Evolutionary conservation across 192 early-diverging fungal genomes (phyloP), one percentile per base, ranked within the genome.

Genomic region (Coemansia erecta): DNA sequence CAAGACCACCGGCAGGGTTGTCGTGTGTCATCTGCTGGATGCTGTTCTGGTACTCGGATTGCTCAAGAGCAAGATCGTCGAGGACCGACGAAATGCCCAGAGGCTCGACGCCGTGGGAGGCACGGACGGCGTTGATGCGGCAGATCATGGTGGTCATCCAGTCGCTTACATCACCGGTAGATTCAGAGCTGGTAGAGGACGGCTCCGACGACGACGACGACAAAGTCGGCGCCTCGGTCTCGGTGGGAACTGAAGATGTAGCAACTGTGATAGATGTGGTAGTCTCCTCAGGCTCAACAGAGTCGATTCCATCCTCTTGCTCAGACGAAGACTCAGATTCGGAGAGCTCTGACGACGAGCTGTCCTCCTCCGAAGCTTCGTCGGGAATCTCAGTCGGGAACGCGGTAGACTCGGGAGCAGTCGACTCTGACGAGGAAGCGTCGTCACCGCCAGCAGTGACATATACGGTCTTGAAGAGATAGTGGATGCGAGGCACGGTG

Each of bases 1-100:
- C 76, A 9, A 81, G 47, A 9, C 62, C 44, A 8, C 82, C 82
- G 1, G 52, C 56, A 19, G 70, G 56, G 48, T 83, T 46, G 22
- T 46, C 43, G 62, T 83, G 82, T 4, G 82, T 83, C 73, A 83
- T 81, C 5, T 70, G 60, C 10, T 44, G 13, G 23, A 71, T 61
- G 45, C 62, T 72, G 63, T 57, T 73, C 63, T 69, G 63, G 60
- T 81, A 83, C 17, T 75, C 44, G 1, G 82, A 73, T 46, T 83
- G 82, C 15, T 52, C 24, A 37, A 81, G 70, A 5, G 80, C 67
- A 42, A 74, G 37, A 11, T 41, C 37, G 60, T 47, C 56, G 18
- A 79, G 62, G 12, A 64, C 62, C 1, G 60, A 26, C 6, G 71
- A 70, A 15, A 76, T 52, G 0, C 62, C 68, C 19, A 81, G 70